Evolutionary conservation across 1,284 basidiomycete species (phyloP).

Genomic region (Sutorius eximius): DNA sequence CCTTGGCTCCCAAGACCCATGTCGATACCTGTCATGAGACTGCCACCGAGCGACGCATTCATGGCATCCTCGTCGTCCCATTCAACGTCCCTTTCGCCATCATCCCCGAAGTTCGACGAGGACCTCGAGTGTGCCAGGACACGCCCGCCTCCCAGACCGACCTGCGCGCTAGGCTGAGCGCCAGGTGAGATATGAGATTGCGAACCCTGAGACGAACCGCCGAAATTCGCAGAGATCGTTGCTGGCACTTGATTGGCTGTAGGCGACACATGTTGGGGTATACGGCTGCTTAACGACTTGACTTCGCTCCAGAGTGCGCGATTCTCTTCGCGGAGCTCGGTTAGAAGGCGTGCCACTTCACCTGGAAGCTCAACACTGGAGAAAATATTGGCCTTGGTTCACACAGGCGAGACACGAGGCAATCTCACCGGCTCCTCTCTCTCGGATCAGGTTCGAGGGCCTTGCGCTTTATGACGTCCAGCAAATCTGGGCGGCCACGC

Average conservation of each 20-base stretch:
- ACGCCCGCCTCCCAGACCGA: constrained; percentile 17
- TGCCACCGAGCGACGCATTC: constrained; percentile 3
- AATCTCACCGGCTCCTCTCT: constrained; percentile 30
- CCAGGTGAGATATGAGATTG: constrained; percentile 11
- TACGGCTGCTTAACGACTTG: constrained; percentile 38
- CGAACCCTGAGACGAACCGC: constrained; percentile 3
- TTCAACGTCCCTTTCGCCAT: constrained; percentile 28
- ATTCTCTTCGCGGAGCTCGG: constrained; percentile 69
- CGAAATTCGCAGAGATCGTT: constrained; percentile 8
- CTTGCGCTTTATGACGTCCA: constrained; percentile 86
- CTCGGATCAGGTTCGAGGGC: constrained; percentile 72
- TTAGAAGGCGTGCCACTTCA: constrained; percentile 70
- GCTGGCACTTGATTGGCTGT: constrained; percentile 2
- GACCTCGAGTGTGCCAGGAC: constrained; percentile 26
- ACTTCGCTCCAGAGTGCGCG: constrained; percentile 44
- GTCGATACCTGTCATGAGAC: constrained; percentile 15
- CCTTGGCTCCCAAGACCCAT: constrained; percentile 17
- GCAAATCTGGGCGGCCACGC: constrained; percentile 74
- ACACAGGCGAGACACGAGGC: not conserved
- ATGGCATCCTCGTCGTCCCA: constrained; percentile 33
- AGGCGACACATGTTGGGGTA: constrained; percentile 20
- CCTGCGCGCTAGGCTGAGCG: constrained; percentile 6
- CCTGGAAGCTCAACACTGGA: constrained; percentile 69
- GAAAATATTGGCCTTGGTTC: constrained; percentile 16
- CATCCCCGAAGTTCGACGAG: constrained; percentile 32